Percentiles rank a stretch among this genome's conserved stretches.
These are phyloP conservation scores for Pythium chondricola DNA, from an alignment of 352 stramenopile species.

Conservation along the genomic window DNA sequence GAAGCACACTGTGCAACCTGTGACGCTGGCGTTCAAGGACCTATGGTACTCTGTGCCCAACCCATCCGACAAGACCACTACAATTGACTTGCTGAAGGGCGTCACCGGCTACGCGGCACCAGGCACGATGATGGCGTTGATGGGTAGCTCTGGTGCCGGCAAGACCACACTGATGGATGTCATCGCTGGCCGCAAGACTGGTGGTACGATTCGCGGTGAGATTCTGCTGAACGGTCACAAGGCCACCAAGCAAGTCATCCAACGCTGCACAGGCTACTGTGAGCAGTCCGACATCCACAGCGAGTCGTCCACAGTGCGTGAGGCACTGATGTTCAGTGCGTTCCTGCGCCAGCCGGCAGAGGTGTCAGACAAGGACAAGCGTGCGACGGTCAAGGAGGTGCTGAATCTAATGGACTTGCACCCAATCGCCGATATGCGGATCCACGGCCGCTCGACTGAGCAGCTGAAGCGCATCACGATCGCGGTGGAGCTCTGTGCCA, in stretches of 20 bases:
- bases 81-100: slow-evolving; percentile 26
- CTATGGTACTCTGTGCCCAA: slow-evolving; percentile 23
- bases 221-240: slow-evolving; percentile 49
- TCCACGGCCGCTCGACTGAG: slow-evolving; percentile 27
- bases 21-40: slow-evolving; percentile 26
- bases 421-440: slow-evolving; percentile 26
- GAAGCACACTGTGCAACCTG: slow-evolving; percentile 9
- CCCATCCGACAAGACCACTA: slow-evolving; percentile 5
- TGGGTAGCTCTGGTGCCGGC: slow-evolving; percentile 35
- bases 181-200: slow-evolving; percentile 56
- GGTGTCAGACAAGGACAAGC: slow-evolving; percentile 23
- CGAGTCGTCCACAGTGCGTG: slow-evolving; percentile 30
- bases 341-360: slow-evolving; percentile 34
- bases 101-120: slow-evolving; percentile 28
- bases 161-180: slow-evolving; percentile 22
- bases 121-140: slow-evolving; percentile 33
- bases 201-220: slow-evolving; percentile 60
- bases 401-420: slow-evolving; percentile 30
- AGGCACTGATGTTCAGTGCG: slow-evolving; percentile 77
- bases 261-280: slow-evolving; percentile 21
- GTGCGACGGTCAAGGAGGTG: slow-evolving; percentile 30
- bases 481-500: slow-evolving; percentile 82
- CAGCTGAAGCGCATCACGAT: slow-evolving; percentile 50
- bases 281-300: slow-evolving; percentile 21
- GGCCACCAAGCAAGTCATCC: slow-evolving; percentile 17